phyloP scores from a whole-genome alignment of 208 protist genomes.

The Trypanosoma brucei region DNA sequence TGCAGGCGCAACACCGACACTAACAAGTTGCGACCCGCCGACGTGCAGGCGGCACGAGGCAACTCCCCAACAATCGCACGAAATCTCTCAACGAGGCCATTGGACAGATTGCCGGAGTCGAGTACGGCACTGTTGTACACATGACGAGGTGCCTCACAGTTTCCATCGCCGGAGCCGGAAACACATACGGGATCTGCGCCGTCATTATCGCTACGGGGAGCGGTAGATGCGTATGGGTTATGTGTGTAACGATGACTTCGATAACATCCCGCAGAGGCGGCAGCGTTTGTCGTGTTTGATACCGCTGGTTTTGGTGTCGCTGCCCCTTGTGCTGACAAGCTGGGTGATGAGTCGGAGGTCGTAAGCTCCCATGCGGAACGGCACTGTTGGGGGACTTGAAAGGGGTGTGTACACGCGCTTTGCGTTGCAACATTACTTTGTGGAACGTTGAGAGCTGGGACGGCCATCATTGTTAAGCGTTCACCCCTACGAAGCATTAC shows the following conservation, averaged over 20 bases:
- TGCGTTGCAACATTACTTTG: neutral
- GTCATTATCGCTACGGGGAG: conserved; percentile 11
- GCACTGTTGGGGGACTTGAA: neutral
- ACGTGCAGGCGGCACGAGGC: conserved; percentile 38
- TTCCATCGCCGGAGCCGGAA: conserved; percentile 25
- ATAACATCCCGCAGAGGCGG: neutral
- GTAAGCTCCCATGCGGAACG: neutral
- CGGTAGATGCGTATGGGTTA: conserved; percentile 65
- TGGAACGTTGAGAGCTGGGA: neutral
- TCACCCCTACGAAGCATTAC: neutral
- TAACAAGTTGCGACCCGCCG: conserved; percentile 50
- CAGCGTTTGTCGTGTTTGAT: conserved; percentile 12
- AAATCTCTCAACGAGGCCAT: conserved; percentile 40
- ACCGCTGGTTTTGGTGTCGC: neutral
- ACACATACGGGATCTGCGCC: conserved; percentile 10
- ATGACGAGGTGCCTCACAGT: conserved; percentile 26
- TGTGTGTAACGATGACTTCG: conserved; percentile 38
- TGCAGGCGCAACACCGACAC: conserved; percentile 52
- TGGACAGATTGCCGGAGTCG: neutral
- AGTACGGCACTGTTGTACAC: conserved; percentile 3
- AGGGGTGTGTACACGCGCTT: neutral
- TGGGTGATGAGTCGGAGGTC: neutral
- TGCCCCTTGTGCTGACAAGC: neutral
- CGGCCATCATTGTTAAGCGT: neutral
- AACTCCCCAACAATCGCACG: conserved; percentile 39